Percentiles rank a stretch among this genome's conserved stretches.
phyloP scores from a whole-genome alignment of 2,329 filamentous ascomycete species.

The Pseudopyrenochaeta lycopersici region DNA sequence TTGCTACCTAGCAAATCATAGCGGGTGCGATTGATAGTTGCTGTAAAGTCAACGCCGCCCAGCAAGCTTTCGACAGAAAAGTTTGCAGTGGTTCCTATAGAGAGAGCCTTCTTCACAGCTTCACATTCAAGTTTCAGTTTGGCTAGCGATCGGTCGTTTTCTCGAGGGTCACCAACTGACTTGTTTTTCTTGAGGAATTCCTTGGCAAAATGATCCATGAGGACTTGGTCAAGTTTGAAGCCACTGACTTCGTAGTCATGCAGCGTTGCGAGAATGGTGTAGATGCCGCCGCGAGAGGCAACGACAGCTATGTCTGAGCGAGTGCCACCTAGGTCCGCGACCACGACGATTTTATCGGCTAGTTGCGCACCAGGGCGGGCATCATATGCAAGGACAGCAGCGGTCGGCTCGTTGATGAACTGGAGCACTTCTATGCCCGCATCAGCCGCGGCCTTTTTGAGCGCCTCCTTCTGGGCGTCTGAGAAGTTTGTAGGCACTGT shows the following conservation, averaged over 20 bases:
- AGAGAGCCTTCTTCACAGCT: slow-evolving; percentile 89
- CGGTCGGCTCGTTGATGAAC: slow-evolving; percentile 89
- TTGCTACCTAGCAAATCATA: slow-evolving; percentile 90
- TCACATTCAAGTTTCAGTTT: slow-evolving; percentile 95
- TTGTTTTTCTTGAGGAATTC: slow-evolving; percentile 98
- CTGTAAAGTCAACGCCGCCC: slow-evolving; percentile 88
- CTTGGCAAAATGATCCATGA: slow-evolving; percentile 97
- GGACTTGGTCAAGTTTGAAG: slow-evolving; percentile 83
- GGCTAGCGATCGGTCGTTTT: slow-evolving; percentile 81
- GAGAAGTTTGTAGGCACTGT: slow-evolving; percentile 93
- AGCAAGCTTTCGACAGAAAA: slow-evolving; percentile 93
- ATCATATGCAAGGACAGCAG: slow-evolving; percentile 90
- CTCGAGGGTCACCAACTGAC: slow-evolving; percentile 75
- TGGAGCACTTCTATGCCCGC: slow-evolving; percentile 91
- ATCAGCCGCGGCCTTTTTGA: slow-evolving; percentile 78
- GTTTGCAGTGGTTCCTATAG: slow-evolving; percentile 84
- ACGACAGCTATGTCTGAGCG: slow-evolving; percentile 91
- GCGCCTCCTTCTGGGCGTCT: slow-evolving; percentile 83
- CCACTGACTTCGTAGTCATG: slow-evolving; percentile 97
- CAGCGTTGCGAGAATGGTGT: slow-evolving; percentile 89
- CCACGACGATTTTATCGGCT: slow-evolving; percentile 87
- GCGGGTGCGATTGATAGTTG: slow-evolving; percentile 90
- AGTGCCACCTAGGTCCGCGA: slow-evolving; percentile 92
- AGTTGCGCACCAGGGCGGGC: slow-evolving; percentile 78
- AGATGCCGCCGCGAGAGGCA: slow-evolving; percentile 92